Percentiles rank a stretch among this genome's conserved stretches.
Evolutionary conservation across 1,284 basidiomycete genomes (phyloP).

Genomic region (Ganoderma multipileum): DNA sequence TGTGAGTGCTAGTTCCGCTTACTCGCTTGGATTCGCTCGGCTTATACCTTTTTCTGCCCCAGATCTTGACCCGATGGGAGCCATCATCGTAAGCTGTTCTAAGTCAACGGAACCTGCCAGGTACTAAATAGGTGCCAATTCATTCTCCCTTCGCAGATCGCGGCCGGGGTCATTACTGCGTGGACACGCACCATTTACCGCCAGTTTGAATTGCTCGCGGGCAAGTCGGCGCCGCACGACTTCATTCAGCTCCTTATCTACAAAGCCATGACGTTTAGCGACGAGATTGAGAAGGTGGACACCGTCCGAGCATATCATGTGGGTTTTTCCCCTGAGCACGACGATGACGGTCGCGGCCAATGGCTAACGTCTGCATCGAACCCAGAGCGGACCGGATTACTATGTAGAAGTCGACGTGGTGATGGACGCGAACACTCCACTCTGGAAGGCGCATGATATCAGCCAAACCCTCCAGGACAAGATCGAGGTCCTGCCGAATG

Average conservation of each 20-base stretch:
- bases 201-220: constrained; percentile 90
- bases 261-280: constrained; percentile 89
- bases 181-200: constrained; percentile 82
- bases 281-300: constrained; percentile 88
- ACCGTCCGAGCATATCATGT: constrained; percentile 90
- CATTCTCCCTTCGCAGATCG: constrained; percentile 60
- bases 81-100: constrained; percentile 64
- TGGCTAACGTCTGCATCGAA: constrained; percentile 2
- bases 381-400: constrained; percentile 79
- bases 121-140: background rate
- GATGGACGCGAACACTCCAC: constrained; percentile 87
- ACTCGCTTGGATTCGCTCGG: background rate
- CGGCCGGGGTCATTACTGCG: constrained; percentile 78
- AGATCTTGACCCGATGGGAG: constrained; percentile 86
- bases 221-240: constrained; percentile 90
- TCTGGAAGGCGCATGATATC: constrained; percentile 93
- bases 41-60: constrained; percentile 13
- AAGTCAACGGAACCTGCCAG: background rate
- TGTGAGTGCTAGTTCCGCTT: constrained; percentile 55
- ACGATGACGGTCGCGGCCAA: background rate
- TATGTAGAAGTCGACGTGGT: constrained; percentile 97
- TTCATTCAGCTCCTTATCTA: constrained; percentile 93
- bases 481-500: constrained; percentile 90
- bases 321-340: constrained; percentile 37
- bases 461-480: constrained; percentile 94